These are phyloP conservation scores for Blastocystis hominis DNA, from an alignment of 352 stramenopile species.

Conservation along the genomic window DNA sequence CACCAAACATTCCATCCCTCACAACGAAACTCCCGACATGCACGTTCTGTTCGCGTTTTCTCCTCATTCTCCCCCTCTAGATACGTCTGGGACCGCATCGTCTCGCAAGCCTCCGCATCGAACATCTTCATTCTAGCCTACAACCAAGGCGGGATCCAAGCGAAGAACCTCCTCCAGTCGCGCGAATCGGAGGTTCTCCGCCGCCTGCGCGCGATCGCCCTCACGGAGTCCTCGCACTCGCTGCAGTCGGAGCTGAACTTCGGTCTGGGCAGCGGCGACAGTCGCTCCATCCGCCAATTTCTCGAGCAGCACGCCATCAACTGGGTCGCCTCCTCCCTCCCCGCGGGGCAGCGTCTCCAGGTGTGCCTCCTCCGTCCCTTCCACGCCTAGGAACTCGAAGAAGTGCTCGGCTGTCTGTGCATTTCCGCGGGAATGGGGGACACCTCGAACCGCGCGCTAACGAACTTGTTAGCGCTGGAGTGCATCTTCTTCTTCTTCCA, in stretches of 20 bases:
- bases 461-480: slow-evolving; percentile 25
- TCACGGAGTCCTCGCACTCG: slow-evolving; percentile 73
- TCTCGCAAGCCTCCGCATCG: slow-evolving; percentile 66
- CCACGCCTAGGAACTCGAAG: slow-evolving; percentile 35
- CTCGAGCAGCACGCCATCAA: slow-evolving; percentile 76
- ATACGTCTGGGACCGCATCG: slow-evolving; percentile 71
- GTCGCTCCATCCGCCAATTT: slow-evolving; percentile 61
- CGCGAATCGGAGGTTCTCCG: slow-evolving; percentile 74
- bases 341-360: background rate
- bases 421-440: slow-evolving; percentile 15
- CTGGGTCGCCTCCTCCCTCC: slow-evolving; percentile 67
- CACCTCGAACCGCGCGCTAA: slow-evolving; percentile 14
- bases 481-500: slow-evolving; percentile 55
- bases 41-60: slow-evolving; percentile 69
- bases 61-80: background rate
- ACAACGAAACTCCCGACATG: slow-evolving; percentile 72
- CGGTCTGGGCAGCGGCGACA: slow-evolving; percentile 16
- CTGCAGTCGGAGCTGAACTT: slow-evolving; percentile 48
- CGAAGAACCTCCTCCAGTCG: slow-evolving; percentile 77
- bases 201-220: slow-evolving; percentile 72
- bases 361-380: background rate
- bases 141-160: slow-evolving; percentile 74
- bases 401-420: slow-evolving; percentile 41
- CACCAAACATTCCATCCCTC: slow-evolving; percentile 69
- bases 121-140: slow-evolving; percentile 77